Base-by-base conservation (phyloP, 805 yeast genomes). In the Nakazawaea holstii region DNA sequence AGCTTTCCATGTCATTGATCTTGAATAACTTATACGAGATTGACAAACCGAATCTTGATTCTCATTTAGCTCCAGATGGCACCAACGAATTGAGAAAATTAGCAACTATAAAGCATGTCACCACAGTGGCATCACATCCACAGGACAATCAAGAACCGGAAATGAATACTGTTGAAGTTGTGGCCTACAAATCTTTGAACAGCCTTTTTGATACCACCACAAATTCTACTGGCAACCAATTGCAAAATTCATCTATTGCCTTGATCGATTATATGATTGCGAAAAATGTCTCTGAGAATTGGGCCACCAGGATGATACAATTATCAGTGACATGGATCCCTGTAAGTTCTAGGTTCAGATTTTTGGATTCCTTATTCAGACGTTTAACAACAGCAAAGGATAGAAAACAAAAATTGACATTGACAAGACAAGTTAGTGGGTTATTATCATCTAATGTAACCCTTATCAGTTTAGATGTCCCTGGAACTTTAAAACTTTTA, bases 401-500 rank as follows among this genome's bases (percentile, higher is more conserved):
- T 81, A 86, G 87, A 67, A 17, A 32, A 27, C 32, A 28, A 6
- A 47, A 47, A 36, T 29, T 43, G 30, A 30, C 30, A 8, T 40
- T 52, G 13, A 30, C 65, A 1, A 53, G 55, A 15, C 43, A 59
- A 39, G 54, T 60, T 3, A 55, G 66, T 8, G 82, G 83, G 10
- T 65, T 89, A 29, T 69, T 91, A n/a, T 73, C 84, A 1, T 83
- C 94, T 0, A 82, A 82, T 35, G 88, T 88, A 37, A 88, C 85
- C 60, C 79, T 92, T 74, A 84, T 90, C 52, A 97, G 97, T 0
- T 68, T 94, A 39, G 85, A 96, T 9, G 86, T 90, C 6, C 72
- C 89, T 35, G 98, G 91, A 60, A 48, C 50, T 14, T 48, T 48
- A 41, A 43, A 43, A 30, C 13, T 39, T 8, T 31, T 48, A 15